Percentiles rank a stretch among this genome's conserved stretches.
Evolutionary conservation across 441 rosid genomes (phyloP).

Genomic region (Lepidium campestre): DNA sequence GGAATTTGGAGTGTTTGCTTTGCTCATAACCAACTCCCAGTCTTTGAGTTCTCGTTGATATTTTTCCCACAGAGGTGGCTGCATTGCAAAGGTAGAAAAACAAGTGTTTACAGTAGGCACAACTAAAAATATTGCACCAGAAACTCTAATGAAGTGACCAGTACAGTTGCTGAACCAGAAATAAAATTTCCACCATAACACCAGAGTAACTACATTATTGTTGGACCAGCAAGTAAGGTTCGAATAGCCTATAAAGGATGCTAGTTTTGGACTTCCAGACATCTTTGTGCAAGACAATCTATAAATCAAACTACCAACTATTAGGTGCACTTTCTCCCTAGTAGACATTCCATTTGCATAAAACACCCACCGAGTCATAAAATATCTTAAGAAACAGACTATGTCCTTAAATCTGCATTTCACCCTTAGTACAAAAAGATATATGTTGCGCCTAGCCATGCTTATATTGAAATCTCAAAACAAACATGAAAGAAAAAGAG

Average conservation of each 20-base stretch:
- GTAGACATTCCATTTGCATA: neutral
- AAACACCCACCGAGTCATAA: neutral
- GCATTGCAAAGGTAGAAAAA: slow-evolving; percentile 18
- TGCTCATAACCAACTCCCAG: slow-evolving; percentile 66
- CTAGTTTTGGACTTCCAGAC: neutral
- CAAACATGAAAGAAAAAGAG: neutral
- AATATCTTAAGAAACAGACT: neutral
- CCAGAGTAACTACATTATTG: neutral
- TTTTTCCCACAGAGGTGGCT: slow-evolving; percentile 93
- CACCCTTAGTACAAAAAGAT: neutral
- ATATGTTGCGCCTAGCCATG: slow-evolving; percentile 1
- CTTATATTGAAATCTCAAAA: neutral
- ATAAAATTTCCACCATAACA: neutral
- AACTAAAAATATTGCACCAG: neutral
- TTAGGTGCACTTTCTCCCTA: neutral
- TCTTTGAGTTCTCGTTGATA: slow-evolving; percentile 74
- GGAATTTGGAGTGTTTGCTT: slow-evolving; percentile 29
- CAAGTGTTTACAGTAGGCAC: slow-evolving; percentile 1
- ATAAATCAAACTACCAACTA: neutral
- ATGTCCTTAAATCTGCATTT: neutral
- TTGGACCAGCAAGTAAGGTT: neutral
- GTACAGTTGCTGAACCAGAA: neutral
- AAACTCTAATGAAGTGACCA: too few relatives aligned
- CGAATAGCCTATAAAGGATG: neutral
- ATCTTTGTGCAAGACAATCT: neutral